Conservation (phyloP, 805 yeast species). For the Candida quercuum region DNA sequence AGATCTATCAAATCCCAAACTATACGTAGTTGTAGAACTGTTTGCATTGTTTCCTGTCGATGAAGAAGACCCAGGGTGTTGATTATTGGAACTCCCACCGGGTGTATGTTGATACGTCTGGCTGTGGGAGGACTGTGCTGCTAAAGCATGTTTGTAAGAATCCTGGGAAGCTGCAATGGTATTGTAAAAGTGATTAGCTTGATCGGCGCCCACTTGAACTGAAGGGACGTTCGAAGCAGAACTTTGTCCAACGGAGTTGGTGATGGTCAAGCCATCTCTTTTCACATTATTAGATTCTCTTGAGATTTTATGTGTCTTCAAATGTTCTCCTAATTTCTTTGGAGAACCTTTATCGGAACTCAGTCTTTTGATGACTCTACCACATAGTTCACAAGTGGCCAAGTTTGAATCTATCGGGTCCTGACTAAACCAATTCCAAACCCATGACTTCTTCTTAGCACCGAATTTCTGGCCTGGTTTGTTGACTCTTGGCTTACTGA, state of each 20-base stretch:
- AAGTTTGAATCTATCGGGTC: conserved; percentile 40
- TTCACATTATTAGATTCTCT: conserved; percentile 35
- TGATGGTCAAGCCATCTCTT: conserved; percentile 31
- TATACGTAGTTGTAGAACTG: not conserved
- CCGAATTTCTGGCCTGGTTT: conserved; percentile 54
- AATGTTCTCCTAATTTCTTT: conserved; percentile 51
- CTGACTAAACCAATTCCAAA: conserved; percentile 57
- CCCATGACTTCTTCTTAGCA: conserved; percentile 59
- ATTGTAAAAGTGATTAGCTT: conserved; percentile 30
- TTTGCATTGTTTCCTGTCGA: not conserved
- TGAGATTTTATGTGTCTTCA: conserved; percentile 46
- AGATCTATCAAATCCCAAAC: conserved; percentile 2
- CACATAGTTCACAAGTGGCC: conserved; percentile 52
- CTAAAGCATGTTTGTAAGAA: conserved; percentile 12
- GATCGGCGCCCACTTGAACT: conserved; percentile 9
- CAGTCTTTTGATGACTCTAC: conserved; percentile 41
- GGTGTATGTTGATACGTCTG: no score
- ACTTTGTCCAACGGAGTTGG: not conserved
- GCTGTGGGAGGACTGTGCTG: conserved; percentile 3
- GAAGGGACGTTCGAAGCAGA: not conserved
- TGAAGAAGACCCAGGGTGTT: no score
- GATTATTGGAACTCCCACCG: no score
- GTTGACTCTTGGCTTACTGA: conserved; percentile 27
- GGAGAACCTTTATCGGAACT: conserved; percentile 55
- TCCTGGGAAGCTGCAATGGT: conserved; percentile 16